Evolutionary conservation across 306 rosid species (phyloP), one percentile per base, ranked within the genome.

Genomic region (Cicer judaicum): DNA sequence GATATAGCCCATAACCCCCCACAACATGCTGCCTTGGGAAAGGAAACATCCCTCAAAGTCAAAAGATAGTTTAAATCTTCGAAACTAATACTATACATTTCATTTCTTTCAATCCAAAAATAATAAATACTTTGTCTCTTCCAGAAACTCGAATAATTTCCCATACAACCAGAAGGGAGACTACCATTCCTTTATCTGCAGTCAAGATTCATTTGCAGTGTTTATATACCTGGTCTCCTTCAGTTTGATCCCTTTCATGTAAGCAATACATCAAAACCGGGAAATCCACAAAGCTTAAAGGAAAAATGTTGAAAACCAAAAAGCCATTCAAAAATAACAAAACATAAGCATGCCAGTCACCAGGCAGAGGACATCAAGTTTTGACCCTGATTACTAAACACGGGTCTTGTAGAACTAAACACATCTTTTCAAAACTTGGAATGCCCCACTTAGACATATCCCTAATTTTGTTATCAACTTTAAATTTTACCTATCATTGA

Each of bases 61-160:
- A 64, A 71, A 29, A 76, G 74, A 74, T 10, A 67, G 59, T 70
- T 70, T 14, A 14, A 72, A 73, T 72, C 10, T 29, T 41, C 29
- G 14, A 36, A 75, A 68, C 75, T 64, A 48, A 16, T 16, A 55
- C 36, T 42, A 43, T 63, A 62, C 41, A 16, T 60, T 72, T 24
- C 47, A 54, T 67, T 42, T 14, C 6, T 42, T 47, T 52, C 38
- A 56, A 14, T 15, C 24, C 42, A 11, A 61, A 2, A 70, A 70
- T 76, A 14, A 19, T 46, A 46, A 7, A 73, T 9, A 73, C 56
- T 29, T 62, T 63, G 14, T 46, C 6, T 56, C 39, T 76, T 64
- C 10, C 56, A 41, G 62, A n/a, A 19, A 44, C 18, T 7, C 50
- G 60, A 56, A 71, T 46, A 14, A 42, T 46, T 52, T 43, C 42